Evolutionary conservation across 305 asterid genomes (phyloP).

Genomic region (Fraxinus floribunda): DNA sequence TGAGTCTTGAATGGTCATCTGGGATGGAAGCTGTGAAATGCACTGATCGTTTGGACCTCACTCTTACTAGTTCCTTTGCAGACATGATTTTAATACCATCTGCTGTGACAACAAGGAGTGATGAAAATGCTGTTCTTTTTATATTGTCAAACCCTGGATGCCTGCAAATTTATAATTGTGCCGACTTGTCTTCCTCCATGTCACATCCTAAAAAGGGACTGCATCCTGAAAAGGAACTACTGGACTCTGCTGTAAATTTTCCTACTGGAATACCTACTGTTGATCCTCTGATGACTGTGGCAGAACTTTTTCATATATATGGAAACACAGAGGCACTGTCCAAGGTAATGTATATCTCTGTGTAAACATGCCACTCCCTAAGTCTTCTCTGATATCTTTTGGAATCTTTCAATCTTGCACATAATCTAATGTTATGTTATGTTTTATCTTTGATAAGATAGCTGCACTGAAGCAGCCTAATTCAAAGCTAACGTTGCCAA

Average conservation of each 20-base stretch:
- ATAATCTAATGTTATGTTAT: conserved; percentile 23
- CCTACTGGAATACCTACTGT: conserved; percentile 64
- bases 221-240: conserved; percentile 36
- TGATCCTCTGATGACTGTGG: conserved; percentile 70
- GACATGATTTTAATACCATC: conserved; percentile 68
- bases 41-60: conserved; percentile 66
- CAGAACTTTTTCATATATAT: conserved; percentile 48
- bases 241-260: conserved; percentile 49
- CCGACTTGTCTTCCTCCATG: conserved; percentile 44
- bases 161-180: conserved; percentile 54
- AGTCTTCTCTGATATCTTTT: conserved; percentile 9
- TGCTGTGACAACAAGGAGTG: conserved; percentile 45
- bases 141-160: conserved; percentile 74
- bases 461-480: conserved; percentile 34
- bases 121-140: conserved; percentile 54
- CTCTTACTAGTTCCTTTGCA: conserved; percentile 78
- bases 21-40: conserved; percentile 73
- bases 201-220: conserved; percentile 38
- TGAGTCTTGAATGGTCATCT: conserved; percentile 78
- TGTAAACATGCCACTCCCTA: conserved; percentile 7
- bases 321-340: conserved; percentile 44
- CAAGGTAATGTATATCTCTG: conserved; percentile 46
- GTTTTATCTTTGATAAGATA: conserved; percentile 39
- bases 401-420: conserved; percentile 21
- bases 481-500: conserved; percentile 43